Conservation (phyloP, 257 asterid genomes). For the Ocimum tenuiflorum region DNA sequence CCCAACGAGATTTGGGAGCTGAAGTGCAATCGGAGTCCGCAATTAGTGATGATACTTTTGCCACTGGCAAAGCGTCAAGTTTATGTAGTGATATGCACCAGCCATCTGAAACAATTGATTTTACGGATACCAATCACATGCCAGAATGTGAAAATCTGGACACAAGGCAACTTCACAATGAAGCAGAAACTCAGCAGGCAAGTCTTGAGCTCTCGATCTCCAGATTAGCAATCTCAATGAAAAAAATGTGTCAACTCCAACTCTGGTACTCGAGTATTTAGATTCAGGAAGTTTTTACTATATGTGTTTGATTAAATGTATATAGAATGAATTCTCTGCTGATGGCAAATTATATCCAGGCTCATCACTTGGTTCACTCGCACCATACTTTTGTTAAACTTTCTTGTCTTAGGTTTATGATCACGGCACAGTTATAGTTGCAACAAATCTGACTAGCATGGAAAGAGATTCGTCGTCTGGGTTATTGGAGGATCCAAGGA, state of each 20-base stretch:
- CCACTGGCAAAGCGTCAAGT: constrained; percentile 22
- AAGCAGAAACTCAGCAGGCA: constrained; percentile 24
- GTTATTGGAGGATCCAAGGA: constrained; percentile 12
- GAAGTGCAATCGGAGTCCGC: constrained; percentile 24
- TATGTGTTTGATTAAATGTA: not conserved
- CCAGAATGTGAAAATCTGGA: constrained; percentile 25
- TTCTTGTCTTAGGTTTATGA: constrained; percentile 33
- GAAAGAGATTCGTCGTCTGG: constrained; percentile 21
- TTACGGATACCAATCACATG: constrained; percentile 21
- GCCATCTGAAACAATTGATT: constrained; percentile 31
- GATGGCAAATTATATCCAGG: not conserved
- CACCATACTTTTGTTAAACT: not conserved
- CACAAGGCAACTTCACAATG: constrained; percentile 11
- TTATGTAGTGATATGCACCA: constrained; percentile 26
- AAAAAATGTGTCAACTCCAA: constrained; percentile 26
- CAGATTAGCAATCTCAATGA: constrained; percentile 18
- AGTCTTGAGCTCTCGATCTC: constrained; percentile 19
- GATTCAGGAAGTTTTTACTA: not conserved
- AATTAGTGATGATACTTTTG: constrained; percentile 28
- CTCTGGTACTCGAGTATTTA: not conserved
- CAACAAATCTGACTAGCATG: constrained; percentile 3
- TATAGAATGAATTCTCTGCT: not conserved
- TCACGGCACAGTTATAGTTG: constrained; percentile 11
- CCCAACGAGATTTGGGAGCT: constrained; percentile 28
- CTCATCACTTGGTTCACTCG: not conserved